Evolutionary conservation across 2,329 filamentous ascomycete species (phyloP).

Genomic region (Hypoxylon sp.): DNA sequence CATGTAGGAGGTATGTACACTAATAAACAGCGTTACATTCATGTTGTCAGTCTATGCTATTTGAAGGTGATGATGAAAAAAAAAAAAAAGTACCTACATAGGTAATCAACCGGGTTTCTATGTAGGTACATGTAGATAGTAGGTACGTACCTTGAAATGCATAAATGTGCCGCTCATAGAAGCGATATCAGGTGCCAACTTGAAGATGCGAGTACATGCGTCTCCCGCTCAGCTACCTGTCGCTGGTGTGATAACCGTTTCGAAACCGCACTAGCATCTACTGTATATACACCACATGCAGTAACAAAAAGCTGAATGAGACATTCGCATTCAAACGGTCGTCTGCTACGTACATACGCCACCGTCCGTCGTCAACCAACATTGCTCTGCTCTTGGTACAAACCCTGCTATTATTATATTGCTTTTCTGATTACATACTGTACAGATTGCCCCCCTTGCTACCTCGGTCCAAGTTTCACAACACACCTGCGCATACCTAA

Average conservation of each 20-base stretch:
- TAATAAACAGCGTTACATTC: slow-evolving; percentile 22
- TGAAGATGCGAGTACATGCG: slow-evolving; percentile 46
- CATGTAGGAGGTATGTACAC: slow-evolving; percentile 3
- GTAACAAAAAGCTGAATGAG: slow-evolving; percentile 29
- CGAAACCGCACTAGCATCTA: slow-evolving; percentile 21
- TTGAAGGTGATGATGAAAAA: neutral
- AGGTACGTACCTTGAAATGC: slow-evolving; percentile 17
- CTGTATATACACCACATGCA: slow-evolving; percentile 7
- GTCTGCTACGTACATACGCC: slow-evolving; percentile 31
- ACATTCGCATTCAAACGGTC: slow-evolving; percentile 22
- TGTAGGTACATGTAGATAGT: no score
- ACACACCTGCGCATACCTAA: slow-evolving; percentile 26
- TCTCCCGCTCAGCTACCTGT: slow-evolving; percentile 33
- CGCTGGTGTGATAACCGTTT: slow-evolving; percentile 23
- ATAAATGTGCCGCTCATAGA: slow-evolving; percentile 8
- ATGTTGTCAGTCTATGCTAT: slow-evolving; percentile 4
- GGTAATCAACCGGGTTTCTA: neutral
- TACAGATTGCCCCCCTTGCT: slow-evolving; percentile 29
- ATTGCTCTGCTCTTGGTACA: slow-evolving; percentile 35
- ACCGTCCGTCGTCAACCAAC: slow-evolving; percentile 39
- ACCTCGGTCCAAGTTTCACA: slow-evolving; percentile 23
- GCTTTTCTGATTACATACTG: slow-evolving; percentile 34
- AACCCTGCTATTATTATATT: slow-evolving; percentile 41
- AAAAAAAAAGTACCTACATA: neutral
- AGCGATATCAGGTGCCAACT: slow-evolving; percentile 44